phyloP scores from a whole-genome alignment of 1,139 yeast genomes.

The Saccharomyces hybrid region DNA sequence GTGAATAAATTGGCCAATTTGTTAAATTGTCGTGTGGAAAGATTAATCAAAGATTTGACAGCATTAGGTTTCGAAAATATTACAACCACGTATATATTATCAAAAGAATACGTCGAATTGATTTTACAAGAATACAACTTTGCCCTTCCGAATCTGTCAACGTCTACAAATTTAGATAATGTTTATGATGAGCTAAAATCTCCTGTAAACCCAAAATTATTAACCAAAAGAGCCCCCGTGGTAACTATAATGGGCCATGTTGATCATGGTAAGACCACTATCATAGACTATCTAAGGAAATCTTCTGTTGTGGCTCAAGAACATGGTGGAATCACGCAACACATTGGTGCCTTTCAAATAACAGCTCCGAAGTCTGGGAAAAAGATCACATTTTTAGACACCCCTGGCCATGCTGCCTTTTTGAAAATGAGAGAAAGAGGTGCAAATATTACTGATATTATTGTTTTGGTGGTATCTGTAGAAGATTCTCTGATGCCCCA shows the following conservation, averaged over 20 bases:
- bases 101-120: constrained; percentile 75
- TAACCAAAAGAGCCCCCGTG: constrained; percentile 78
- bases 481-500: constrained; percentile 99
- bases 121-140: constrained; percentile 87
- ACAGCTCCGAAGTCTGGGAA: constrained; percentile 66
- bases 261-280: constrained; percentile 96
- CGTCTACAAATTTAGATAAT: constrained; percentile 38
- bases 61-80: constrained; percentile 71
- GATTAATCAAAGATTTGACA: constrained; percentile 50
- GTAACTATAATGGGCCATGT: constrained; percentile 99
- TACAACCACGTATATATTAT: constrained; percentile 72
- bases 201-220: constrained; percentile 38
- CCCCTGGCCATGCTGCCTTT: constrained; percentile 98
- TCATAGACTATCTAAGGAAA: constrained; percentile 76
- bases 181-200: constrained; percentile 42
- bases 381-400: constrained; percentile 81
- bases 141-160: constrained; percentile 40
- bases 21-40: constrained; percentile 55
- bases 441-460: constrained; percentile 88
- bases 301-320: constrained; percentile 78
- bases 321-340: constrained; percentile 97
- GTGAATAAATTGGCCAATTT: constrained; percentile 71
- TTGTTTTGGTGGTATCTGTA: constrained; percentile 91
- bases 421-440: constrained; percentile 96
- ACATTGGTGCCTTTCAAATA: constrained; percentile 94